A percentile compares a stretch with the other conserved stretches of the same genome.
These are phyloP conservation scores for Amniculicola lignicola DNA, from an alignment of 495 filamentous ascomycete genomes.

Conservation along the genomic window DNA sequence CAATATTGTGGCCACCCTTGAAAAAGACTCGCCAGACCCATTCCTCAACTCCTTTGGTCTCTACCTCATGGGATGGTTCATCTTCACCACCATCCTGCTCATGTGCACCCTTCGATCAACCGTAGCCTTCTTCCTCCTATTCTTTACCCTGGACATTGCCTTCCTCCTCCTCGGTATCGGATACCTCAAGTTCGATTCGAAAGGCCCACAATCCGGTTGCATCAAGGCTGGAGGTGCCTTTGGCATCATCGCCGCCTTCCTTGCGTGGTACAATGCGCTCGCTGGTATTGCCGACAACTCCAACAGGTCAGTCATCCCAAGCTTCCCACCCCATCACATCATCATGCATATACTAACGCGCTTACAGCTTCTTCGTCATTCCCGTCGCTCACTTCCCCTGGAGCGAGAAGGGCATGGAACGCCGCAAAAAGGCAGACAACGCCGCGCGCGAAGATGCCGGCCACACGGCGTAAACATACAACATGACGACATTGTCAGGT, in stretches of 20 bases:
- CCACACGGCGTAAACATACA: not conserved
- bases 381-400: conserved; percentile 97
- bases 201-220: conserved; percentile 49
- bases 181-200: conserved; percentile 57
- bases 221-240: conserved; percentile 84
- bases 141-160: conserved; percentile 88
- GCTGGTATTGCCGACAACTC: conserved; percentile 85
- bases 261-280: conserved; percentile 95
- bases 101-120: conserved; percentile 90
- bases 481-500: not conserved
- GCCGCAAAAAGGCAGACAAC: conserved; percentile 48
- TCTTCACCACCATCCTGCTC: conserved; percentile 89
- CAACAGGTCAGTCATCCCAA: conserved; percentile 58
- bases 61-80: conserved; percentile 94
- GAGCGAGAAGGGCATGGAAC: conserved; percentile 78
- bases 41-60: conserved; percentile 74
- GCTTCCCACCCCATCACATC: not conserved
- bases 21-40: conserved; percentile 40
- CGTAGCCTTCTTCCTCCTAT: conserved; percentile 92
- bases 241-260: conserved; percentile 81
- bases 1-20: conserved; percentile 38
- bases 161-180: conserved; percentile 83
- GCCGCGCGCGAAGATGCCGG: conserved; percentile 24
- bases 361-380: conserved; percentile 84
- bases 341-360: conserved; percentile 4